These are phyloP conservation scores for Magnusiomyces fungicola DNA, from an alignment of 1,139 yeast species.

Conservation along the genomic window DNA sequence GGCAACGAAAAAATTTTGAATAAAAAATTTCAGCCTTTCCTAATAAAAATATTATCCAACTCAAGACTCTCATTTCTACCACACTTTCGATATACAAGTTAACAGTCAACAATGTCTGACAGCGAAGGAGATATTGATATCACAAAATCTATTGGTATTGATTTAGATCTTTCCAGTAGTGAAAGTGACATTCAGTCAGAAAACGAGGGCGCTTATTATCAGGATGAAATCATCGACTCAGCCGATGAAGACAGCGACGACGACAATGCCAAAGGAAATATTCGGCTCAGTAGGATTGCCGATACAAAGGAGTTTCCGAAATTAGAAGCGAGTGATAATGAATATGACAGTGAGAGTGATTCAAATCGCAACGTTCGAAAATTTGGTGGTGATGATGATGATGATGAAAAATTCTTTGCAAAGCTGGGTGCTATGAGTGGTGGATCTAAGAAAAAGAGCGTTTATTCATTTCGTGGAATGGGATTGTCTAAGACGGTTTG, in stretches of 20 bases:
- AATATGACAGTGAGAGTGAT: constrained; percentile 1
- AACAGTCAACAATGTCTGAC: constrained; percentile 1
- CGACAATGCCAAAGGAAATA: not conserved
- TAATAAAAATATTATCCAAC: not conserved
- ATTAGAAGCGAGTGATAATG: constrained; percentile 2
- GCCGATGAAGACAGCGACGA: constrained; percentile 1
- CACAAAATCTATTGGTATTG: constrained; percentile 7
- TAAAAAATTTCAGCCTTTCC: not conserved
- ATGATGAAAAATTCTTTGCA: constrained; percentile 66
- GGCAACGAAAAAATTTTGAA: not conserved
- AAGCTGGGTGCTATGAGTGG: constrained; percentile 45
- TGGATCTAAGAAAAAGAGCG: constrained; percentile 38
- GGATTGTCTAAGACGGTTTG: constrained; percentile 73
- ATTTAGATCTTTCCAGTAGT: constrained; percentile 2
- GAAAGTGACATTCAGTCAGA: constrained; percentile 1
- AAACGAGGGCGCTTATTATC: constrained; percentile 1
- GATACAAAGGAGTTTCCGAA: too few relatives aligned
- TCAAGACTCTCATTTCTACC: not conserved
- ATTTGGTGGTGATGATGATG: constrained; percentile 40
- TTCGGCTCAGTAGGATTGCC: too few relatives aligned
- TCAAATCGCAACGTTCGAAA: not conserved
- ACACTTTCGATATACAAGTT: not conserved
- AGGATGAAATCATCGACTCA: constrained; percentile 7
- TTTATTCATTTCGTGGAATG: constrained; percentile 83
- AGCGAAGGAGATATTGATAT: constrained; percentile 8